Evolutionary conservation across 805 yeast genomes (phyloP).

Genomic region (Cyberlindnera meyerae): DNA sequence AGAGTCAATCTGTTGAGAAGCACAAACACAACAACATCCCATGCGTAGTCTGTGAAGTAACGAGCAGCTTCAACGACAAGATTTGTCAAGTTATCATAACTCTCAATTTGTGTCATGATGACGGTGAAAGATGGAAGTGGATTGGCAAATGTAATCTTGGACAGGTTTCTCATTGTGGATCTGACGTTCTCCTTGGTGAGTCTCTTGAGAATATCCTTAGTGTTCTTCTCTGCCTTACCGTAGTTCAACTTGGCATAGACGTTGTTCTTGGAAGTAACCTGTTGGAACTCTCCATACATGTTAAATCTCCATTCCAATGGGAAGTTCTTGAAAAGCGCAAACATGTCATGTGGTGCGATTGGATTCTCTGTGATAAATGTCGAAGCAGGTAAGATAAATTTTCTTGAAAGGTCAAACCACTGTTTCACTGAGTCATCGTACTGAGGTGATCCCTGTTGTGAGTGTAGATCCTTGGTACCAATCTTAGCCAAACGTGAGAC

Average conservation of each 20-base stretch:
- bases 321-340: slow-evolving; percentile 45
- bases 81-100: slow-evolving; percentile 80
- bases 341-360: slow-evolving; percentile 57
- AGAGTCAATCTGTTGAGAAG: slow-evolving; percentile 64
- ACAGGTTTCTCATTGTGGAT: slow-evolving; percentile 66
- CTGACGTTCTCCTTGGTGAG: slow-evolving; percentile 74
- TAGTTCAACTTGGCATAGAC: slow-evolving; percentile 53
- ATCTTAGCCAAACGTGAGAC: slow-evolving; percentile 59
- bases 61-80: slow-evolving; percentile 75
- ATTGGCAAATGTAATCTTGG: slow-evolving; percentile 66
- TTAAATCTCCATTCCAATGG: slow-evolving; percentile 64
- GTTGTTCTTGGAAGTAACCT: slow-evolving; percentile 50
- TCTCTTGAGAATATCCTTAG: slow-evolving; percentile 73
- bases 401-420: slow-evolving; percentile 63
- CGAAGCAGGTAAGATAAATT: slow-evolving; percentile 57
- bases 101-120: slow-evolving; percentile 77
- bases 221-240: slow-evolving; percentile 68
- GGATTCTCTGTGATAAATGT: slow-evolving; percentile 49
- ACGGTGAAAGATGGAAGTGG: slow-evolving; percentile 75
- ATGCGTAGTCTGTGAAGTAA: slow-evolving; percentile 68
- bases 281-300: slow-evolving; percentile 73
- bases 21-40: slow-evolving; percentile 80
- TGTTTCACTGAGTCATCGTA: slow-evolving; percentile 20
- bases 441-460: slow-evolving; percentile 7
- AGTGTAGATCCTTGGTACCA: slow-evolving; percentile 36